Base-by-base conservation (phyloP, 768 basidiomycete species). In the Postia placenta region DNA sequence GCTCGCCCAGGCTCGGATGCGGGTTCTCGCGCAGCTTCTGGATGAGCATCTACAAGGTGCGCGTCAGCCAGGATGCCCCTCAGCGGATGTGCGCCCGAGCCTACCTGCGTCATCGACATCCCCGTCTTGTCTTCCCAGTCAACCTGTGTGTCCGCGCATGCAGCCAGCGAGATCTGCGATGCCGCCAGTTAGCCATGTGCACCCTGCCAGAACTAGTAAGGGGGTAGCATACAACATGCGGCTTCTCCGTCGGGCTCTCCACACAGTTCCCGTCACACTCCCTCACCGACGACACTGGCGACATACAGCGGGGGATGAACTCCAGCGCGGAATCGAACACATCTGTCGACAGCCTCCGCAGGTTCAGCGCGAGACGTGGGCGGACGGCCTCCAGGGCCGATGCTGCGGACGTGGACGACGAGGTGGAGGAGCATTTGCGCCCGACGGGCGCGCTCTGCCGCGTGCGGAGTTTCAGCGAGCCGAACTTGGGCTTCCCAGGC, bases 161-260 rank as follows among this genome's bases (percentile, higher is more conserved):
- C 47, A 11, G 47, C 47, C 17, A 48, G 24, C 25, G 47, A 48
- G 24, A 48, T 48, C 47, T 48, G 15, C 30, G 17, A 15, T n/a
- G 12, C 11, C n/a, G 24, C 28, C 28, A 6, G 37, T 28, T 24
- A 45, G 41, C 24, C 15, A 30, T 23, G 6, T 33, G 20, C 28
- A 44, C 15, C 11, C 11, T 12, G 7, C 7, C 38, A 19, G 15
- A 22, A 9, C 6, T 17, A 22, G 19, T 9, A 39, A 17, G 42
- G 11, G 17, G 28, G n/a, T 15, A 20, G 28, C 47, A 11, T 17
- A 48, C 47, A 24, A 48, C 47, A 17, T 38, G 26, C 5, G 47
- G 23, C 47, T 26, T 38, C 24, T 7, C 23, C 5, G 24, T 33
- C 11, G 37, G 17, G 9, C 20, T 33, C 4, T 27, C 38, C 38